Conservation (phyloP, 73 alveolate genomes). For the Urostyla sp. region DNA sequence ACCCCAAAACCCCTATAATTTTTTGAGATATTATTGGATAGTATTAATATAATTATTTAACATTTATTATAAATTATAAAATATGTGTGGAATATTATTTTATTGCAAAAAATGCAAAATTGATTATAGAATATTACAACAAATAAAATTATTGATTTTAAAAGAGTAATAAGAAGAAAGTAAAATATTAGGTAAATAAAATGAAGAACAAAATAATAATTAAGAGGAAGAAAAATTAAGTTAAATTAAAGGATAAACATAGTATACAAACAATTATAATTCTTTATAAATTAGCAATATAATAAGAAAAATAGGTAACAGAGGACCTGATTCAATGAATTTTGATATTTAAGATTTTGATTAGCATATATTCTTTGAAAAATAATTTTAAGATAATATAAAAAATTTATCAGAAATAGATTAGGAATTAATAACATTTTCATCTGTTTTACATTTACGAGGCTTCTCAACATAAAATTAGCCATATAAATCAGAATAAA, state of each 20-base stretch:
- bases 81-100: slow-evolving; percentile 44
- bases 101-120: neutral
- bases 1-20: too few species aligned
- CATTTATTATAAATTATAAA: neutral
- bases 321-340: slow-evolving; percentile 52
- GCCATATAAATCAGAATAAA: slow-evolving; percentile 66
- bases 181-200: slow-evolving; percentile 13
- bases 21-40: too few species aligned
- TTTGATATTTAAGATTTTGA: neutral
- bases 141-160: neutral
- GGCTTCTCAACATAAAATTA: slow-evolving; percentile 68
- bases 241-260: neutral
- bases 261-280: neutral
- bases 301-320: slow-evolving; percentile 24
- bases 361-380: neutral
- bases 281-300: neutral
- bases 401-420: neutral
- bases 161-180: slow-evolving; percentile 13
- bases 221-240: neutral
- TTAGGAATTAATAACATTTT: slow-evolving; percentile 15
- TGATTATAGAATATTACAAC: neutral
- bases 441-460: slow-evolving; percentile 84
- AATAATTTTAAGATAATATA: neutral
- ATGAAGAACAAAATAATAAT: slow-evolving; percentile 12
- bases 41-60: too few species aligned